Evolutionary conservation across 768 basidiomycete genomes (phyloP).

Genomic region (Suillus paluster): DNA sequence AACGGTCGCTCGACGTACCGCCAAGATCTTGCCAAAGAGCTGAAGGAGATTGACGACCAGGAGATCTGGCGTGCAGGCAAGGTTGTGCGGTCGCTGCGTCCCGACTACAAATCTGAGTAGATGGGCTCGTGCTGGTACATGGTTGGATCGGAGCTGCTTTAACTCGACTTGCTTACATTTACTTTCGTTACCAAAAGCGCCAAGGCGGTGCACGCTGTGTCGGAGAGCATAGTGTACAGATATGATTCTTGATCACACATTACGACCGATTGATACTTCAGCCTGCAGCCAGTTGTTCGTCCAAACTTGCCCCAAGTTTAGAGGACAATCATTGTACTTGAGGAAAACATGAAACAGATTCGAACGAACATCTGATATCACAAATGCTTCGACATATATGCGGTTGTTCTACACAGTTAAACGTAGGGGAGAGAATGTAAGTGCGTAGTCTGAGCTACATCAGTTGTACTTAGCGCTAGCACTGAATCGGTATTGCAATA

Average conservation of each 20-base stretch:
- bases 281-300: too few species aligned
- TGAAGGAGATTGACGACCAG: constrained; percentile 94
- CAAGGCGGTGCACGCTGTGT: constrained; percentile 24
- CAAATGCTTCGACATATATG: too few species aligned
- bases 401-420: too few species aligned
- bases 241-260: neutral
- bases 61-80: constrained; percentile 99
- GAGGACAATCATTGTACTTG: too few species aligned
- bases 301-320: too few species aligned
- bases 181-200: constrained; percentile 22
- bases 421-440: too few species aligned
- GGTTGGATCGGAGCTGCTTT: neutral
- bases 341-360: too few species aligned
- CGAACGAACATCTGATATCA: too few species aligned
- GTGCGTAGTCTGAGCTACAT: too few species aligned
- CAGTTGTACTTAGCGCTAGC: too few species aligned
- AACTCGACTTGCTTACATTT: constrained; percentile 1
- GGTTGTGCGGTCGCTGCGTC: constrained; percentile 86
- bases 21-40: constrained; percentile 88
- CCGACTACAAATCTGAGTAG: constrained; percentile 77
- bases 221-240: constrained; percentile 24
- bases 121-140: neutral
- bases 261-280: neutral
- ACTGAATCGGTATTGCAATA: too few species aligned
- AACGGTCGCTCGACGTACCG: constrained; percentile 93